Percentiles rank a stretch among this genome's conserved stretches.
phyloP scores from a whole-genome alignment of 2,329 filamentous ascomycete genomes.

The Corinectria fuckeliana region DNA sequence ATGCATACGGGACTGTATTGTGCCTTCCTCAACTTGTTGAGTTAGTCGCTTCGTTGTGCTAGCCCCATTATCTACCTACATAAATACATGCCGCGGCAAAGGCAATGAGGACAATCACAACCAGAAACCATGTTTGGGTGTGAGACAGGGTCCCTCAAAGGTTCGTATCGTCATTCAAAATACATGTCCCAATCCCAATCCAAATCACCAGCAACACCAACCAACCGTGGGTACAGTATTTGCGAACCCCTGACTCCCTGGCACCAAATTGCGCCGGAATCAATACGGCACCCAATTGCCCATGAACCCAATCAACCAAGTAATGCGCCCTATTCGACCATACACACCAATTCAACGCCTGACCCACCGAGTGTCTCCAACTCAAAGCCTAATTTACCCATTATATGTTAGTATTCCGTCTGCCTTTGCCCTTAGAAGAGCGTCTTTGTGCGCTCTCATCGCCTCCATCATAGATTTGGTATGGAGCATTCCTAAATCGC shows the following conservation, averaged over 20 bases:
- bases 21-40: too few species aligned
- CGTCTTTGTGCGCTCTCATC: constrained; percentile 42
- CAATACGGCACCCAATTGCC: constrained; percentile 7
- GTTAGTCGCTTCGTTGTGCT: neutral
- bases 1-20: too few species aligned
- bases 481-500: constrained; percentile 59
- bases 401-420: constrained; percentile 9
- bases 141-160: neutral
- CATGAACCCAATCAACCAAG: constrained; percentile 9
- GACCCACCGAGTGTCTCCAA: neutral
- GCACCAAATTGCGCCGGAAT: neutral
- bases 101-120: neutral
- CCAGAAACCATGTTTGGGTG: too few species aligned
- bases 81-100: neutral
- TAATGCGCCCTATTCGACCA: constrained; percentile 8
- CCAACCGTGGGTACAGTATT: neutral
- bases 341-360: neutral
- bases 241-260: neutral
- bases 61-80: neutral
- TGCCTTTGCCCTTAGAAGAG: constrained; percentile 15
- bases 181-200: neutral
- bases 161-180: neutral
- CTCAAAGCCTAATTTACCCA: neutral
- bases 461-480: constrained; percentile 52
- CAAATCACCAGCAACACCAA: constrained; percentile 6